Evolutionary conservation across 1,284 basidiomycete species (phyloP), one percentile per base, ranked within the genome.

Genomic region (Malassezia japonica): DNA sequence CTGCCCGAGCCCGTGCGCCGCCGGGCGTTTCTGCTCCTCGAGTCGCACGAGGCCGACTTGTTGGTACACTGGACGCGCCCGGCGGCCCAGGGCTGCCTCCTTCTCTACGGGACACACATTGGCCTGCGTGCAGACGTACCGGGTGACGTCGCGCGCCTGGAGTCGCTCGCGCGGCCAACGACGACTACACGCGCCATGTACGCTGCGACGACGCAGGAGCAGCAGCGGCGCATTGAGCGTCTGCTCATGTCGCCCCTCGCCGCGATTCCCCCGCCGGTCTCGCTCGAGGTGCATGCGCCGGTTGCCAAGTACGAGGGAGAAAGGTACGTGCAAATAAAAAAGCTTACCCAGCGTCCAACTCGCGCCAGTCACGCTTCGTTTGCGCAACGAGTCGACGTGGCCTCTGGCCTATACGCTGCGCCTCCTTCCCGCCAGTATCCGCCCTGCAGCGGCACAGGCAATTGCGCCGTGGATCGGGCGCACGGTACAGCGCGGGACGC

Each of bases 191-290:
- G 38, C 18, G 38, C 38, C 43, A 47, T 70, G 40, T 70, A 68
- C 54, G 63, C 54, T 13, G 50, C 66, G 46, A 65, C 67, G 27
- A 46, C 53, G 0, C 45, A 47, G 25, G 61, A 65, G 23, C 54
- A 56, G 24, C 57, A 52, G 9, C 50, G 42, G 9, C 21, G 67
- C 18, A 46, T 62, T n/a, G 18, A 32, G 2, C 56, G 56, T 25
- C 35, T 72, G 2, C 31, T 50, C 1, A 16, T 24, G 9, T 62
- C 61, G 37, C 45, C 51, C 7, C 40, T 71, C 0, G 46, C 36
- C 4, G 25, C n/a, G n/a, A 15, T 12, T 13, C 32, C 18, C n/a
- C 23, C 20, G 15, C 35, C 33, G 13, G n/a, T 53, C 9, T n/a
- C 24, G 6, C 33, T 53, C n/a, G 29, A 35, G 5, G 39, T 27